Base-by-base conservation (phyloP, 345 rosid species). In the Citrus inodora region DNA sequence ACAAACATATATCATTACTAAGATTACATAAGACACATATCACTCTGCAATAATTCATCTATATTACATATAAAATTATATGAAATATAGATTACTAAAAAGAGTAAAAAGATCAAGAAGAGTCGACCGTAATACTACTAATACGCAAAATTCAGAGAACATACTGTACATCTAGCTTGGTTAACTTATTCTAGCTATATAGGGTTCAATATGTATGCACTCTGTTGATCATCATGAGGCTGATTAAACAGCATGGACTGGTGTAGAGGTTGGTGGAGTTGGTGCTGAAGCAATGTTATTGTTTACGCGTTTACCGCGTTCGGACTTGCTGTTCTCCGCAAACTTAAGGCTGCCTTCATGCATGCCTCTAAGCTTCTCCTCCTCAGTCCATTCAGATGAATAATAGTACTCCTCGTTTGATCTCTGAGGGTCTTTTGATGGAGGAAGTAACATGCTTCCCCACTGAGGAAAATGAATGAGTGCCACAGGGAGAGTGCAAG, bases 401-500 rank as follows among this genome's bases (percentile, higher is more conserved):
- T 94, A 92, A 38, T 92, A 92, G 53, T 78, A 61, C 58, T 90
- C 93, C 61, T 92, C 98, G 0, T 83, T 85, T 0, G 87, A 85
- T 76, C 81, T 91, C 1, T 46, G 79, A 1, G 33, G 76, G 76
- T 91, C 81, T 19, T 71, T 89, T 0, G 98, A 84, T 0, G 97
- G 83, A 5, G 89, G 90, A 9, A 82, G 61, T 71, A 92, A 87
- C 95, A 94, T 90, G 37, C 97, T 82, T 7, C 98, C 95, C 93
- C 95, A 92, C 33, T 94, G 93, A 14, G 98, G 97, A 80, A 91
- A 92, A 82, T 94, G 87, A 25, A 92, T 86, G 56, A 89, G 76
- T 0, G 88, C 76, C 69, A 88, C 94, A 7, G 94, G 94, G 21
- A 94, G 85, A 0, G 95, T 90, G 77, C 89, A 91, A 16, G 83